Conservation (phyloP, 768 basidiomycete species). For the Leccinum disarticulatum region DNA sequence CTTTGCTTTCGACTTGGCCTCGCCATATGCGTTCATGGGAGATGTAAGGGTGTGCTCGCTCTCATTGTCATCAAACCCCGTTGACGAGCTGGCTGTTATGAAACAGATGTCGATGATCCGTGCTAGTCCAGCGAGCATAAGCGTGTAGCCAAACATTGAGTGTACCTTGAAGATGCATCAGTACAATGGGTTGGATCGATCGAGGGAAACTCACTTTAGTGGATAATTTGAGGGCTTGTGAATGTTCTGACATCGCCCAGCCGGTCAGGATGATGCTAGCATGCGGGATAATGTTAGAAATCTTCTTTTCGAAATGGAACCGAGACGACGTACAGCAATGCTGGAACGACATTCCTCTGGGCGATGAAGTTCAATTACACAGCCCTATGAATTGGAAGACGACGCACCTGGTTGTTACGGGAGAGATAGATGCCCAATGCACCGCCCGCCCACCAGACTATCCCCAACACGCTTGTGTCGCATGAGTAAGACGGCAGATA, state of each 20-base stretch:
- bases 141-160: constrained; percentile 76
- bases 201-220: constrained; percentile 53
- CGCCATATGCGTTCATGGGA: constrained; percentile 14
- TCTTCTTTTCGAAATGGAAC: neutral
- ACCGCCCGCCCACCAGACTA: constrained; percentile 85
- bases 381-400: neutral
- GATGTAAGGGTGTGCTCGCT: constrained; percentile 71
- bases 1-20: constrained; percentile 29
- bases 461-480: constrained; percentile 49
- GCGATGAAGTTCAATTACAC: neutral
- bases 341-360: constrained; percentile 78
- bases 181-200: neutral
- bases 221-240: constrained; percentile 80
- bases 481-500: constrained; percentile 2
- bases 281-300: neutral
- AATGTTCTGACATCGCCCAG: constrained; percentile 91
- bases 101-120: constrained; percentile 87
- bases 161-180: constrained; percentile 56
- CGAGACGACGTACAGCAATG: constrained; percentile 60
- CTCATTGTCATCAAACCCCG: constrained; percentile 44
- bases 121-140: constrained; percentile 79
- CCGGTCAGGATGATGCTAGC: constrained; percentile 84
- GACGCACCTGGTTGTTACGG: constrained; percentile 67
- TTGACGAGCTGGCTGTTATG: constrained; percentile 44
- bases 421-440: constrained; percentile 83